Evolutionary conservation across 2,329 filamentous ascomycete genomes (phyloP).

Genomic region (Aphanocladium album): DNA sequence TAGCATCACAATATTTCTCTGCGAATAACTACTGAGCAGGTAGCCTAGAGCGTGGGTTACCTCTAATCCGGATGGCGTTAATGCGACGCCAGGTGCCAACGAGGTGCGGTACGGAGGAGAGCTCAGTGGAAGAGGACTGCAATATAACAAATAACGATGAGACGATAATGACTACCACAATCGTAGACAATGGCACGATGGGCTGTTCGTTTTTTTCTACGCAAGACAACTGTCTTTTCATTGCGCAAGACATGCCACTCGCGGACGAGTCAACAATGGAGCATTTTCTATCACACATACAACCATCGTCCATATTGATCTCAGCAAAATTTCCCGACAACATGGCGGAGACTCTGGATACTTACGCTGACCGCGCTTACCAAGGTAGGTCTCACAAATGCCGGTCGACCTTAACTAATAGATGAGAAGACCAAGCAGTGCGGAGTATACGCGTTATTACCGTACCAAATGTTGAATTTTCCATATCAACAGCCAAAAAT

Average conservation of each 20-base stretch:
- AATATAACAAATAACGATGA: constrained; percentile 45
- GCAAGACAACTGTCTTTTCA: constrained; percentile 61
- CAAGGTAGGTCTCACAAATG: constrained; percentile 8
- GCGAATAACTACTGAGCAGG: no score
- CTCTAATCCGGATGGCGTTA: no score
- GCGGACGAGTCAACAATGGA: constrained; percentile 67
- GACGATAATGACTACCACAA: constrained; percentile 74
- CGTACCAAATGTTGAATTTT: background rate
- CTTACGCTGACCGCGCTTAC: constrained; percentile 11
- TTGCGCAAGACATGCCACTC: constrained; percentile 71
- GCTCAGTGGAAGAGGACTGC: constrained; percentile 1
- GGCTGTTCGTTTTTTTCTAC: constrained; percentile 83
- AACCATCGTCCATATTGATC: constrained; percentile 52
- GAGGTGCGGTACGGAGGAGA: background rate
- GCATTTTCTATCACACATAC: constrained; percentile 48
- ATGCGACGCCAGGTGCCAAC: no score
- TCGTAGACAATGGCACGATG: constrained; percentile 63
- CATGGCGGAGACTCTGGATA: constrained; percentile 29
- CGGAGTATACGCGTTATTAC: background rate
- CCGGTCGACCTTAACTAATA: background rate
- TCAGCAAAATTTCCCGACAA: constrained; percentile 41
- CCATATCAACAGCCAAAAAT: background rate
- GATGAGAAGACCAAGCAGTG: background rate
- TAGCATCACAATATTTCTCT: no score
- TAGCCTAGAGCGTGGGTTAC: no score